Conservation (phyloP, 2,329 filamentous ascomycete genomes). For the Tolypocladium guangdongense region DNA sequence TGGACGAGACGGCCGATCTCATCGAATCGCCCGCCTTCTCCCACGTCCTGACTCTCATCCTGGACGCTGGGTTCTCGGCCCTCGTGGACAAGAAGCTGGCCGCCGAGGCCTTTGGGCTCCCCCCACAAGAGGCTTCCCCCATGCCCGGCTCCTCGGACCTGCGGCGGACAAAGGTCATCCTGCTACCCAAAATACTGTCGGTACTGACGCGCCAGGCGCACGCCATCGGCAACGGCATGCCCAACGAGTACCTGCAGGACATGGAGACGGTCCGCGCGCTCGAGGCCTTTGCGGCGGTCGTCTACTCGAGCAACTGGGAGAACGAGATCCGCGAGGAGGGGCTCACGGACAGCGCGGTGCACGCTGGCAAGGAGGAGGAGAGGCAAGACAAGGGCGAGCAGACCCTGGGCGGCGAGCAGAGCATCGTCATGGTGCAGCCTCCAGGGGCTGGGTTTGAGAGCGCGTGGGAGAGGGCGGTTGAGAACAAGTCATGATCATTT, state of each 20-base stretch:
- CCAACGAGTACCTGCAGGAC: conserved; percentile 58
- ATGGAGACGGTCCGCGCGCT: conserved; percentile 70
- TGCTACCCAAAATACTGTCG: conserved; percentile 78
- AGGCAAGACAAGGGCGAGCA: conserved; percentile 7
- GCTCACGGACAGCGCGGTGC: conserved; percentile 26
- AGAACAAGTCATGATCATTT: conserved; percentile 14
- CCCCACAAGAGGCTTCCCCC: conserved; percentile 23
- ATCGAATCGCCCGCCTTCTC: conserved; percentile 89
- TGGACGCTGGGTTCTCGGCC: conserved; percentile 78
- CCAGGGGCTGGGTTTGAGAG: conserved; percentile 46
- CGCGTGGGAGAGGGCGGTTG: conserved; percentile 55
- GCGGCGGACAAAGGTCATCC: conserved; percentile 48
- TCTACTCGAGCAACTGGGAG: conserved; percentile 78
- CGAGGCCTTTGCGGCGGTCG: conserved; percentile 75
- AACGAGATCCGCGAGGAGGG: conserved; percentile 47
- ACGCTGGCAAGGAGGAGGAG: conserved; percentile 15
- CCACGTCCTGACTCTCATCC: conserved; percentile 72
- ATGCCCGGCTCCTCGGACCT: conserved; percentile 39
- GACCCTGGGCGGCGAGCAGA: conserved; percentile 29
- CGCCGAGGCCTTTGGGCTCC: conserved; percentile 60
- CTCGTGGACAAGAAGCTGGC: conserved; percentile 77
- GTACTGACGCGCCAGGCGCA: conserved; percentile 87
- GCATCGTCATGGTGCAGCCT: conserved; percentile 40
- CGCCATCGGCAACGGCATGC: conserved; percentile 69
- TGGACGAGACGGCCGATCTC: conserved; percentile 93